Evolutionary conservation across 768 basidiomycete species (phyloP), one percentile per base, ranked within the genome.

Genomic region (Boletus bicolor): DNA sequence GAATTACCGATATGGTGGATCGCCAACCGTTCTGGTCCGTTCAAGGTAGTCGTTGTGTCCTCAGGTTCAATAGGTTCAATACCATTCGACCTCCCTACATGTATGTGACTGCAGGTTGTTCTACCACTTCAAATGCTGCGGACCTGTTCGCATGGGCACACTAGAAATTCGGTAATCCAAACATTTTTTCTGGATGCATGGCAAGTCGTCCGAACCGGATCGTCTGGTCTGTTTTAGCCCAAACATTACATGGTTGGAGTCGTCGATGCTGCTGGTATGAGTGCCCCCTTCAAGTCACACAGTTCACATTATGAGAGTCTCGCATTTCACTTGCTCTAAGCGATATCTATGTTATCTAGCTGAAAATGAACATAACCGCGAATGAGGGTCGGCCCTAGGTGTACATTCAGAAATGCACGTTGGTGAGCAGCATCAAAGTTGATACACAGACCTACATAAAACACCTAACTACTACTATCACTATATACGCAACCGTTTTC

Each of bases 401-500:
- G 39, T 47, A 44, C 47, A 47, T 53, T 45, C 7, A 1, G 35
- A 45, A 37, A 39, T 42, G 9, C 44, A 30, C 6, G n/a, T 45
- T 24, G 21, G 34, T 38, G 10, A 54, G 35, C 35, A 34, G 15
- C 24, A 17, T 14, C 34, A 44, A 41, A 46, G 15, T 14, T 19
- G 12, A 54, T 35, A 51, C 30, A 65, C n/a, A 49, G 35, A 53
- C 48, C 38, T 35, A 46, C 48, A 51, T 19, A 39, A 11, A 24
- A 8, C 5, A 5, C 14, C 14, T 5, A 15, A 17, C 28, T 9
- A 21, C 21, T 47, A 38, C 19, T 5, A 30, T 41, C 28, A 32
- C 44, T 57, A 57, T 47, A 54, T 52, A 26, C 68, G 64, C 26
- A 46, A 15, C 42, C 69, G 67, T 56, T 72, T 70, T 53, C 54